Conservation (phyloP, 2,329 filamentous ascomycete species). For the Whalleya microplaca region DNA sequence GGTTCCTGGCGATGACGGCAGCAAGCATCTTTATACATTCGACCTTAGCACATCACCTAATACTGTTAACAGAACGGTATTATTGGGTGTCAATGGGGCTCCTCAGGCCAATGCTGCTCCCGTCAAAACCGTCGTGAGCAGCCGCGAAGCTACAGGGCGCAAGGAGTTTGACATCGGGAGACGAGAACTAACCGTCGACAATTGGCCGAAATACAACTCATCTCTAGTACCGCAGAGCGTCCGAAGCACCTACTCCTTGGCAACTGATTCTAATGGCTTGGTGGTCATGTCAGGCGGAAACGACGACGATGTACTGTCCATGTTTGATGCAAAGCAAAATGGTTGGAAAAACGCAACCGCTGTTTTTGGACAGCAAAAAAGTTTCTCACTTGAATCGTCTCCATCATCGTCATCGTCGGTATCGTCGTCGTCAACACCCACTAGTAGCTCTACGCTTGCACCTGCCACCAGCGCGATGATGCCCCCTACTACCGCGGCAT, state of each 20-base stretch:
- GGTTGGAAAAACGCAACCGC: constrained; percentile 74
- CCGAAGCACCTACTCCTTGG: constrained; percentile 72
- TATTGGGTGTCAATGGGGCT: constrained; percentile 64
- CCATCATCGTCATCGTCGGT: constrained; percentile 40
- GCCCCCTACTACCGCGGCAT: constrained; percentile 9
- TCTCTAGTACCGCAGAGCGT: constrained; percentile 68
- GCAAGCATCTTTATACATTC: constrained; percentile 79
- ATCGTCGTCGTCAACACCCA: constrained; percentile 32
- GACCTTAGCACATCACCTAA: constrained; percentile 77
- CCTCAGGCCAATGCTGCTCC: constrained; percentile 52
- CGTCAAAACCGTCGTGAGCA: constrained; percentile 35
- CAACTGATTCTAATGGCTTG: constrained; percentile 66
- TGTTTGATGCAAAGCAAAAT: constrained; percentile 79
- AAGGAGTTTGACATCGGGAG: constrained; percentile 24
- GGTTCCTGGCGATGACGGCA: constrained; percentile 73
- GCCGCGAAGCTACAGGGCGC: constrained; percentile 31
- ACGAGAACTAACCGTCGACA: constrained; percentile 58
- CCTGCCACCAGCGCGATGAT: constrained; percentile 18
- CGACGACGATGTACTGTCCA: constrained; percentile 65
- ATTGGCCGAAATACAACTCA: constrained; percentile 81
- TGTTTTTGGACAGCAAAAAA: constrained; percentile 57
- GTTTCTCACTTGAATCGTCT: constrained; percentile 39
- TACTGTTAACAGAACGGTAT: constrained; percentile 68
- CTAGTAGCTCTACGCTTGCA: constrained; percentile 34
- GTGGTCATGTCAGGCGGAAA: constrained; percentile 82